Conservation (phyloP, 1,284 basidiomycete genomes). For the Sphagnurus paluster region DNA sequence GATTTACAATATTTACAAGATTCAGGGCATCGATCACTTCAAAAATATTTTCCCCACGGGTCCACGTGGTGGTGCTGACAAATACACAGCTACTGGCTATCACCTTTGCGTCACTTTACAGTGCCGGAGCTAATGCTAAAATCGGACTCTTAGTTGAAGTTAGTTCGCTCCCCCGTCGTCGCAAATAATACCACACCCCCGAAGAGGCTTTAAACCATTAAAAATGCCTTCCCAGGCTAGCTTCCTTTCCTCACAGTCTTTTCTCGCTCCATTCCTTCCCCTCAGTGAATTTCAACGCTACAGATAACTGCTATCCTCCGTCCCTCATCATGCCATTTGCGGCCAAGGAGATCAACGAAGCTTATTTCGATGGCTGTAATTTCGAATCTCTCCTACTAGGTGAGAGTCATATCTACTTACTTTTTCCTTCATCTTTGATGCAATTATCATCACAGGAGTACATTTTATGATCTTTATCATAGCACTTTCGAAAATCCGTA, state of each 20-base stretch:
- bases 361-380: slow-evolving; percentile 20
- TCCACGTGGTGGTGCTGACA: background rate
- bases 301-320: background rate
- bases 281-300: too few relatives aligned
- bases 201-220: too few relatives aligned
- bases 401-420: background rate
- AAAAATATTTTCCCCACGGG: slow-evolving; percentile 19
- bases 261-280: background rate
- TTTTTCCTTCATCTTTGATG: background rate
- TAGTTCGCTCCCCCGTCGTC: too few relatives aligned
- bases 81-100: too few relatives aligned
- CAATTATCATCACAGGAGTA: slow-evolving; percentile 10
- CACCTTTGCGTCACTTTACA: too few relatives aligned
- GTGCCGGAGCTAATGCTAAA: too few relatives aligned
- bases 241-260: too few relatives aligned
- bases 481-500: slow-evolving; percentile 16
- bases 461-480: slow-evolving; percentile 15
- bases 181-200: too few relatives aligned
- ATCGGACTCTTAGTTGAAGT: too few relatives aligned
- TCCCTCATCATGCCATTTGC: background rate
- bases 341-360: slow-evolving; percentile 18
- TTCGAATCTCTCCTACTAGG: slow-evolving; percentile 20
- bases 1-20: background rate
- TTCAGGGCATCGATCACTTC: slow-evolving; percentile 15
- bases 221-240: too few relatives aligned